These are phyloP conservation scores for Dactylellina drechsleri DNA, from an alignment of 2,329 filamentous ascomycete genomes.

Conservation along the genomic window DNA sequence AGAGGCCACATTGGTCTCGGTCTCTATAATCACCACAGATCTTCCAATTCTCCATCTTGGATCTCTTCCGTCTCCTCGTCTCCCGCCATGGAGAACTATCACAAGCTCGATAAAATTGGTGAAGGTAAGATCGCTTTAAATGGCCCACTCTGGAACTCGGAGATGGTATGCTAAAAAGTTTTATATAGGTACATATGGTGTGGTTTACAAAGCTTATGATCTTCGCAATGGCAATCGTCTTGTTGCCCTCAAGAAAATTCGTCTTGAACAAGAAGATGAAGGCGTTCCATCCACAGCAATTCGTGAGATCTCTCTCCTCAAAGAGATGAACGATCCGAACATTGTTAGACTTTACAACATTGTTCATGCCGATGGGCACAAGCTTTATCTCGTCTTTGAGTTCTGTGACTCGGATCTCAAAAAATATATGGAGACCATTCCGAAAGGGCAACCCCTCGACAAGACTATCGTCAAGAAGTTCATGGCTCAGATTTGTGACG, in stretches of 20 bases:
- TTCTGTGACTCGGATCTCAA: conserved; percentile 92
- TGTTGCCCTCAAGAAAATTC: conserved; percentile 93
- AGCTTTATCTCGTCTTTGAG: conserved; percentile 92
- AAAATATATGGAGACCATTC: conserved; percentile 94
- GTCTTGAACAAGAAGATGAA: conserved; percentile 93
- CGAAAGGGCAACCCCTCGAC: conserved; percentile 81
- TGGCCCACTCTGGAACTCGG: neutral
- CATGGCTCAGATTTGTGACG: conserved; percentile 86
- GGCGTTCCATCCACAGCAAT: conserved; percentile 92
- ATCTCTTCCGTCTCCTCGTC: conserved; percentile 4
- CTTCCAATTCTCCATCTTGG: conserved; percentile 18
- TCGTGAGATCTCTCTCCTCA: conserved; percentile 90
- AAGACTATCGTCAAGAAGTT: conserved; percentile 89
- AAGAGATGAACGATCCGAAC: conserved; percentile 92
- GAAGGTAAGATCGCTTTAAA: conserved; percentile 73
- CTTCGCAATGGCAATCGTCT: conserved; percentile 83
- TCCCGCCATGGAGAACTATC: conserved; percentile 85
- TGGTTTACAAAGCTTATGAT: conserved; percentile 93
- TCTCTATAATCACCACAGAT: conserved; percentile 10
- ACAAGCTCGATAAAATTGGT: conserved; percentile 95
- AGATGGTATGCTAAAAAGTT: neutral
- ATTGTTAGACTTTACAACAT: conserved; percentile 91
- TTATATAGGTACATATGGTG: conserved; percentile 84
- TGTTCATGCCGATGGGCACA: conserved; percentile 92
- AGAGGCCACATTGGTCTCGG: neutral